Base-by-base conservation (phyloP, 2,329 filamentous ascomycete genomes). In the Sclerotinia subarctica region DNA sequence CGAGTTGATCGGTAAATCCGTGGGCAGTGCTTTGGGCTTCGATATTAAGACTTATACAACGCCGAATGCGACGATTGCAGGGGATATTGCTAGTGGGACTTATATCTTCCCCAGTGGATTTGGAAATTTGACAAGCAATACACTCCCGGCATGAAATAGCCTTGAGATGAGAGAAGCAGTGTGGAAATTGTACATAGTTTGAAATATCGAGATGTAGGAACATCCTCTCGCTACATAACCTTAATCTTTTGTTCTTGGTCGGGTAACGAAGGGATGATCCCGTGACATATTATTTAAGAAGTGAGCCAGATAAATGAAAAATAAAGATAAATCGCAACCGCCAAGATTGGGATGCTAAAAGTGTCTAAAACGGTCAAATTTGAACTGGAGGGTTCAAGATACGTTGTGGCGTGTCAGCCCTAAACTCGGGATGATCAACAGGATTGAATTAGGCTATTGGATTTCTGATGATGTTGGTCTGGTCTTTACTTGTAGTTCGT, bases 1-100 rank as follows among this genome's bases (percentile, higher is more conserved):
- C 26, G 77, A 79, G 68, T 73, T 84, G 71, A 69, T 74, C 17
- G 26, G 26, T 10, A 7, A 7, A 2, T 38, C 57, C 19, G 35
- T 67, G 26, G 57, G 26, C 2, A n/a, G 19, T 10, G 17, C 24
- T 21, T 29, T 21, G 3, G 56, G 57, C 7, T 47, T 63, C 24
- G 49, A 47, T 29, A 54, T 54, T 0, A 19, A 44, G 13, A 29
- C 42, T 42, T 67, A 67, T 38, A 54, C 38, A 13, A 21, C 4
- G 15, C 57, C 35, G 5, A 63, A 67, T 54, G 47, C 24, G 2
- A 67, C 57, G 3, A 67, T 67, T 38, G 65, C 47, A 19, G 10
- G 13, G 1, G 56, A 51, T 32, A 35, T 63, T 35, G 46, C 47
- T 5, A 42, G 19, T 32, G 57, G 65, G 6, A 63, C 24, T 44